A percentile compares a stretch with the other conserved stretches of the same genome.
These are phyloP conservation scores for Eurotiales sp. DNA, from an alignment of 2,329 filamentous ascomycete genomes.

Conservation along the genomic window DNA sequence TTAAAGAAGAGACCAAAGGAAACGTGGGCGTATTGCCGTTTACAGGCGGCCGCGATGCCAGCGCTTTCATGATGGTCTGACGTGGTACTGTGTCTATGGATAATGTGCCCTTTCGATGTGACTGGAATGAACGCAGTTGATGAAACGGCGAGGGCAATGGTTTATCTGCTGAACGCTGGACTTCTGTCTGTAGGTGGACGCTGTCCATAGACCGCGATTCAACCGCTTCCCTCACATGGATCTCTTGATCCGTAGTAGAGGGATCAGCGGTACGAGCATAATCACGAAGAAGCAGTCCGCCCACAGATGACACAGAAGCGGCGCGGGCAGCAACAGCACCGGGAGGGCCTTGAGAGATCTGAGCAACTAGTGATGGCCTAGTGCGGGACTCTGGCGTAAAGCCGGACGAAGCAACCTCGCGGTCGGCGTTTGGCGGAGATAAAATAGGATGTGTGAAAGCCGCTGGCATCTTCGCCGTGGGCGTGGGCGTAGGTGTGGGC, in stretches of 20 bases:
- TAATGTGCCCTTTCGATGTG: slow-evolving; percentile 49
- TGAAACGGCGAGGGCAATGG: slow-evolving; percentile 24
- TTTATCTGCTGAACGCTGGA: slow-evolving; percentile 25
- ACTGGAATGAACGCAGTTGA: slow-evolving; percentile 31
- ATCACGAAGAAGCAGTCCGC: slow-evolving; percentile 40
- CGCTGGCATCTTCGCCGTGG: slow-evolving; percentile 1
- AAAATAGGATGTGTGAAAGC: slow-evolving; percentile 12
- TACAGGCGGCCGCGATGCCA: slow-evolving; percentile 60
- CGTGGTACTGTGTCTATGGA: slow-evolving; percentile 67
- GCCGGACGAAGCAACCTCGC: slow-evolving; percentile 5
- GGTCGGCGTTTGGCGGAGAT: slow-evolving; percentile 11
- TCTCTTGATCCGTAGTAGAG: slow-evolving; percentile 35
- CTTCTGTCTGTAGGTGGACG: slow-evolving; percentile 14
- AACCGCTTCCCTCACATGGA: slow-evolving; percentile 20
- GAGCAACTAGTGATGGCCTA: slow-evolving; percentile 4
- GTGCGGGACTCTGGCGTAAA: slow-evolving; percentile 3
- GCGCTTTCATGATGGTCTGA: slow-evolving; percentile 78
- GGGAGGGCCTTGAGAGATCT: slow-evolving; percentile 3
- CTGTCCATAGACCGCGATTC: slow-evolving; percentile 19
- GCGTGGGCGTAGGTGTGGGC: slow-evolving; percentile 3
- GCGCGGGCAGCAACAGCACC: slow-evolving; percentile 12
- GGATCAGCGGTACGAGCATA: slow-evolving; percentile 43
- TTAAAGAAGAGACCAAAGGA: slow-evolving; percentile 60
- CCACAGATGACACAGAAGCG: slow-evolving; percentile 25
- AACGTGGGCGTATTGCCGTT: slow-evolving; percentile 52